Evolutionary conservation across 345 rosid species (phyloP).

Genomic region (Isatis tinctoria): DNA sequence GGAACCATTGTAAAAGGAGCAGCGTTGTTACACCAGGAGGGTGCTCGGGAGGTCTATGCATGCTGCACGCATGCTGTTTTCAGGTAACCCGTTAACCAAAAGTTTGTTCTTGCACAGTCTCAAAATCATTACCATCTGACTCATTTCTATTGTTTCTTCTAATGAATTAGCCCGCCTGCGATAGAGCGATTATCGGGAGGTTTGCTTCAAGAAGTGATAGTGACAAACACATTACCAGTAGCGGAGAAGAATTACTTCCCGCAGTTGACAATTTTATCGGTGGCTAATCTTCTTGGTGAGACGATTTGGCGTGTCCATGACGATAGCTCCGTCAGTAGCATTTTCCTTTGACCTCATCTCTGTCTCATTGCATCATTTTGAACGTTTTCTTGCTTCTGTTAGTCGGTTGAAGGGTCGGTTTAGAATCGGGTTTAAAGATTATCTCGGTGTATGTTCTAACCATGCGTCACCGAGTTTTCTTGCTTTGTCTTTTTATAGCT

Average conservation of each 20-base stretch:
- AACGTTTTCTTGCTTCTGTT: conserved; percentile 2
- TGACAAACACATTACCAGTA: conserved; percentile 71
- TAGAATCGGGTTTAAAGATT: background rate
- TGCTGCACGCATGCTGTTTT: conserved; percentile 96
- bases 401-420: background rate
- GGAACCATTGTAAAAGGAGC: conserved; percentile 96
- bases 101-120: background rate
- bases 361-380: background rate
- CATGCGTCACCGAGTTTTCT: conserved; percentile 4
- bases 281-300: conserved; percentile 77
- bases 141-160: background rate
- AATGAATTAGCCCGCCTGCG: conserved; percentile 58
- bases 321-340: conserved; percentile 75
- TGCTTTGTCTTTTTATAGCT: background rate
- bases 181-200: conserved; percentile 73
- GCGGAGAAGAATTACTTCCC: conserved; percentile 73
- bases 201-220: conserved; percentile 75
- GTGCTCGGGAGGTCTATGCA: conserved; percentile 98
- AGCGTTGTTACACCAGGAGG: conserved; percentile 91
- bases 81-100: conserved; percentile 44
- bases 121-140: background rate
- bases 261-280: conserved; percentile 62
- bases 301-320: conserved; percentile 87
- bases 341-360: conserved; percentile 40
- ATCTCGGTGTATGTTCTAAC: background rate